These are phyloP conservation scores for Colletotrichum higginsianum DNA, from an alignment of 2,329 filamentous ascomycete genomes.

Conservation along the genomic window DNA sequence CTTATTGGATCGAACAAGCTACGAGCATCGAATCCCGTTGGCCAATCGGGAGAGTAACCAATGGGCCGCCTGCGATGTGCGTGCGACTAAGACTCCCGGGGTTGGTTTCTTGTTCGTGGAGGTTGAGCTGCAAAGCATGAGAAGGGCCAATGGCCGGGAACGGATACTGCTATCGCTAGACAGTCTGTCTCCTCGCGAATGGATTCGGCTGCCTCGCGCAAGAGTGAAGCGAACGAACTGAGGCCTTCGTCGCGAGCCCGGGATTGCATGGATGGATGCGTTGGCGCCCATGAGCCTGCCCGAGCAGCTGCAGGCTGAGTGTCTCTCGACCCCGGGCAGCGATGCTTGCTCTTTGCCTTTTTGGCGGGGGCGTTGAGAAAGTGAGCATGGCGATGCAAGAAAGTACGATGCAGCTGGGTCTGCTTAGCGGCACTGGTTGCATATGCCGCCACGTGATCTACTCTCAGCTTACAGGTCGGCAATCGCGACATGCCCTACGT, in stretches of 20 bases:
- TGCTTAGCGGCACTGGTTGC: neutral
- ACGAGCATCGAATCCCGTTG: constrained; percentile 5
- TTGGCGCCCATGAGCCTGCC: constrained; percentile 1
- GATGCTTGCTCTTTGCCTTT: neutral
- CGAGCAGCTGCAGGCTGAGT: neutral
- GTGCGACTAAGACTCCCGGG: neutral
- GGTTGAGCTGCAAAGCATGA: neutral
- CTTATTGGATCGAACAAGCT: constrained; percentile 19
- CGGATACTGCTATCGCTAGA: neutral
- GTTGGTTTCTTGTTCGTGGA: neutral
- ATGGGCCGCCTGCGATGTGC: constrained; percentile 26
- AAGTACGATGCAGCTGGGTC: constrained; percentile 15
- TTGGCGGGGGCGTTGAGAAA: neutral
- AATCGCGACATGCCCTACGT: neutral
- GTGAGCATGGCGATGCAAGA: neutral
- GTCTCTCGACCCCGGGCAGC: neutral
- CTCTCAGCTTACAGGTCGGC: neutral
- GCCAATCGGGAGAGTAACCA: constrained; percentile 2
- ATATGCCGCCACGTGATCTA: neutral
- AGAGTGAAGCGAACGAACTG: neutral
- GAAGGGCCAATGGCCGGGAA: neutral
- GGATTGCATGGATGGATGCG: constrained; percentile 2
- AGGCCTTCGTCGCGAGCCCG: constrained; percentile 10
- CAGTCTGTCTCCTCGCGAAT: neutral
- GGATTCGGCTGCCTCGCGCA: neutral